A percentile compares a stretch with the other conserved stretches of the same genome.
Evolutionary conservation across 345 rosid species (phyloP).

Genomic region (Moricandia arvensis): DNA sequence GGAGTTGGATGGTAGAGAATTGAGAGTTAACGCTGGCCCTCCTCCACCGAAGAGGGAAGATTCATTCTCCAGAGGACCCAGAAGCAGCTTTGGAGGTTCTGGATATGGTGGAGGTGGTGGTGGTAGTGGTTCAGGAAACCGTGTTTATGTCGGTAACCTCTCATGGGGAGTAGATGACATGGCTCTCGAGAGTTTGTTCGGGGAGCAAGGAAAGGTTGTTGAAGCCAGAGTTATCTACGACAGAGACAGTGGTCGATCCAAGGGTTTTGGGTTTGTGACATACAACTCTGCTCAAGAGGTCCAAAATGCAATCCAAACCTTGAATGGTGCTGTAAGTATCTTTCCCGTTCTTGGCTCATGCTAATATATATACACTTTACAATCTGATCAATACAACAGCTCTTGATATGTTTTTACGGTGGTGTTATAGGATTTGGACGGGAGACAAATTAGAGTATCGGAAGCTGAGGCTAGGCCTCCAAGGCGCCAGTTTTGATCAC

Average conservation of each 20-base stretch:
- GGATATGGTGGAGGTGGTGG: conserved; percentile 37
- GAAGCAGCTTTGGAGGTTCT: conserved; percentile 35
- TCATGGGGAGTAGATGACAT: conserved; percentile 91
- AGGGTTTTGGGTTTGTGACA: conserved; percentile 95
- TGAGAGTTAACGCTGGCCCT: conserved; percentile 90
- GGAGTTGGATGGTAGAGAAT: conserved; percentile 86
- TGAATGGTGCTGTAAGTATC: conserved; percentile 79
- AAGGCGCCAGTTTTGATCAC: conserved; percentile 66
- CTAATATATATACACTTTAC: neutral
- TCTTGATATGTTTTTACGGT: too few relatives aligned
- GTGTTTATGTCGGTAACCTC: conserved; percentile 83
- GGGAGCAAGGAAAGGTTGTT: conserved; percentile 81
- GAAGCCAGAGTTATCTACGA: conserved; percentile 95
- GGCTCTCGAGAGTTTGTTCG: conserved; percentile 78
- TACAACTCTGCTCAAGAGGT: conserved; percentile 80
- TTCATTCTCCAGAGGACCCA: conserved; percentile 45
- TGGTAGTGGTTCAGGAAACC: conserved; percentile 44
- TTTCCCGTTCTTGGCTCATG: neutral
- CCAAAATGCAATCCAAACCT: conserved; percentile 59
- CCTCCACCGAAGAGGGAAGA: conserved; percentile 69
- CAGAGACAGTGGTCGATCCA: conserved; percentile 89
- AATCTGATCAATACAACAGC: neutral
- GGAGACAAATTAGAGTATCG: conserved; percentile 83
- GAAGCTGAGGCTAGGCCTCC: conserved; percentile 86
- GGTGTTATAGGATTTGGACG: conserved; percentile 93